Conservation (phyloP, 805 yeast species). For the Peterozyma toletana region DNA sequence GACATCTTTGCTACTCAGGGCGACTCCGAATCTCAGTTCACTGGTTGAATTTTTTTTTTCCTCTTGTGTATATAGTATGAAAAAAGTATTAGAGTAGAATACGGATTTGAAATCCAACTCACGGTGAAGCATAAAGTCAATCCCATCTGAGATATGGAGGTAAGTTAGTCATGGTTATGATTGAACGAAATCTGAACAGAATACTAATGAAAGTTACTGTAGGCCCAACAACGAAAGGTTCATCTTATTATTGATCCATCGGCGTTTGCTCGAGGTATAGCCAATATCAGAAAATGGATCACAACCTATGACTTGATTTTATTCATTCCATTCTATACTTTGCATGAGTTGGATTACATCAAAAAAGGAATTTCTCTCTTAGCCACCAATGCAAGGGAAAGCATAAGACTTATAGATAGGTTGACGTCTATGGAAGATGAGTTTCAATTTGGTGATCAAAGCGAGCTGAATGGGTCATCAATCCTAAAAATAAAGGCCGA, state of each 20-base stretch:
- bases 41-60: too few relatives aligned
- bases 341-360: slow-evolving; percentile 53
- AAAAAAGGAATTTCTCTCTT: slow-evolving; percentile 46
- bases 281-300: slow-evolving; percentile 60
- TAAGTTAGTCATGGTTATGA: too few relatives aligned
- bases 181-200: too few relatives aligned
- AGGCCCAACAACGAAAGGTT: neutral
- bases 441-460: neutral
- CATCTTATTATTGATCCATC: slow-evolving; percentile 59
- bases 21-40: too few relatives aligned
- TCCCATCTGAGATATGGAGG: too few relatives aligned
- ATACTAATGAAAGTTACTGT: too few relatives aligned
- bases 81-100: too few relatives aligned
- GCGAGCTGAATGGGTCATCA: neutral
- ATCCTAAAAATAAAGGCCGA: slow-evolving; percentile 2
- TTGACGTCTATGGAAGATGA: slow-evolving; percentile 12
- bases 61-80: too few relatives aligned
- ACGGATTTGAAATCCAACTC: too few relatives aligned
- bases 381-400: slow-evolving; percentile 60
- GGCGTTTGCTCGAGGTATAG: slow-evolving; percentile 62
- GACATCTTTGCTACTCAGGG: slow-evolving; percentile 17
- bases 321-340: slow-evolving; percentile 48
- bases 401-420: slow-evolving; percentile 53
- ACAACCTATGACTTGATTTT: slow-evolving; percentile 30
- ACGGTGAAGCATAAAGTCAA: too few relatives aligned